Evolutionary conservation across 495 filamentous ascomycete species (phyloP).

Genomic region (Penicillium lagena): DNA sequence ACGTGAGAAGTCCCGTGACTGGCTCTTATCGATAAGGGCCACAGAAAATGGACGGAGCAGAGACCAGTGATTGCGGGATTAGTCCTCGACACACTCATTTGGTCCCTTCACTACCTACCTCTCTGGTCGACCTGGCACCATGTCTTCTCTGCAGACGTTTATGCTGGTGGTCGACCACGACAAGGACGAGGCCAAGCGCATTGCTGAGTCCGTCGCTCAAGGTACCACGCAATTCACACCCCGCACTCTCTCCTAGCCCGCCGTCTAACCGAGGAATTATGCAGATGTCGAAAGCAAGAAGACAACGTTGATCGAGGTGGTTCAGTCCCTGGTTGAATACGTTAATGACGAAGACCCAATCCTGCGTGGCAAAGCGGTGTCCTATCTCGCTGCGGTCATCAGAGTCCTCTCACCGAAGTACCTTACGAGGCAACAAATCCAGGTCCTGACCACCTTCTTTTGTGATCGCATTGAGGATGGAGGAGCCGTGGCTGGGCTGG

Average conservation of each 20-base stretch:
- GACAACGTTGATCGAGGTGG: slow-evolving; percentile 57
- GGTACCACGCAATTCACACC: slow-evolving; percentile 28
- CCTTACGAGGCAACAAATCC: slow-evolving; percentile 61
- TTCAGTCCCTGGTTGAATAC: slow-evolving; percentile 63
- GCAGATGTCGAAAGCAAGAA: slow-evolving; percentile 58
- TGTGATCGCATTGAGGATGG: slow-evolving; percentile 58
- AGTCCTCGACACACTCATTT: no score
- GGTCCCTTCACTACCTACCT: slow-evolving; percentile 1
- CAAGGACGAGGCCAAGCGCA: slow-evolving; percentile 51
- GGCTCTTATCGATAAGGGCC: slow-evolving; percentile 6
- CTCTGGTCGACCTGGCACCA: slow-evolving; percentile 21
- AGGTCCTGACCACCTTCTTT: slow-evolving; percentile 53
- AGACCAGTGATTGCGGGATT: no score
- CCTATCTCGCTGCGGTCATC: slow-evolving; percentile 63
- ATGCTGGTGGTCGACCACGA: slow-evolving; percentile 59
- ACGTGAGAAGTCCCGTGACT: slow-evolving; percentile 1
- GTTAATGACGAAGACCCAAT: slow-evolving; percentile 64
- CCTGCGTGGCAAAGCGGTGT: slow-evolving; percentile 58
- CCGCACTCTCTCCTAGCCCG: slow-evolving; percentile 11
- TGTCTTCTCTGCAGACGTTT: slow-evolving; percentile 61
- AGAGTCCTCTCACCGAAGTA: slow-evolving; percentile 48
- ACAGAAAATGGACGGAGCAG: slow-evolving; percentile 1
- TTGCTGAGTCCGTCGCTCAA: slow-evolving; percentile 52
- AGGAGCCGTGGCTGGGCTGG: slow-evolving; percentile 43
- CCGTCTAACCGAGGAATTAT: slow-evolving; percentile 7